phyloP scores from a whole-genome alignment of 805 yeast genomes.

The Saccharomycopsis fibuligera region DNA sequence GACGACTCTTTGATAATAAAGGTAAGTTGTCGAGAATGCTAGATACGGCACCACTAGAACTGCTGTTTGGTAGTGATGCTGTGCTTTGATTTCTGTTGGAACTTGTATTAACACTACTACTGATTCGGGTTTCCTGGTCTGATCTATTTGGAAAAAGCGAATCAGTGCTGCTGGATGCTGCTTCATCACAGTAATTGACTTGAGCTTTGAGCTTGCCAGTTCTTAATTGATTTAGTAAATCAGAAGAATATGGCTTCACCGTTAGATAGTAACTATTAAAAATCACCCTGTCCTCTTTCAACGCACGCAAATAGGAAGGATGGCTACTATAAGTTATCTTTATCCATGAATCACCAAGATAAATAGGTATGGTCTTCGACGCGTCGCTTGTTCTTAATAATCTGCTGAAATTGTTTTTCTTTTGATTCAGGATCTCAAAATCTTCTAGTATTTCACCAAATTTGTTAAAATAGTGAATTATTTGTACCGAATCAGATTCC shows the following conservation, averaged over 20 bases:
- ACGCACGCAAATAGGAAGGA: slow-evolving; percentile 72
- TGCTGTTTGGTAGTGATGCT: no score
- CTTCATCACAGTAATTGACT: not conserved
- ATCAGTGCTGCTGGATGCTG: not conserved
- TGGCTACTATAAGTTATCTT: slow-evolving; percentile 76
- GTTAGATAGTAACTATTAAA: slow-evolving; percentile 11
- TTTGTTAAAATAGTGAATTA: slow-evolving; percentile 67
- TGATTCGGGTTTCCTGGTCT: not conserved
- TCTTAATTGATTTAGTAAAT: slow-evolving; percentile 2
- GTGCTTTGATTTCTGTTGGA: no score
- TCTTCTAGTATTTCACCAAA: slow-evolving; percentile 79
- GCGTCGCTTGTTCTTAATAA: slow-evolving; percentile 16
- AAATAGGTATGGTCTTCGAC: slow-evolving; percentile 45
- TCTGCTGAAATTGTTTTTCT: slow-evolving; percentile 1
- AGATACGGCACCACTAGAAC: not conserved
- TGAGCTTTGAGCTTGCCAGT: not conserved
- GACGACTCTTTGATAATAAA: not conserved
- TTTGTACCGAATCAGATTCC: slow-evolving; percentile 58
- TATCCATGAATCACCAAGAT: slow-evolving; percentile 87
- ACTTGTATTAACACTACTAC: not conserved
- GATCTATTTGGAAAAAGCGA: not conserved
- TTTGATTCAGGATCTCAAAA: slow-evolving; percentile 39
- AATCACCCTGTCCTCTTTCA: slow-evolving; percentile 68
- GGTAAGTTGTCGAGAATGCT: not conserved
- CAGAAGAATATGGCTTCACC: slow-evolving; percentile 7